These are phyloP conservation scores for Cryoendolithus antarcticus DNA, from an alignment of 2,329 filamentous ascomycete genomes.

Conservation along the genomic window DNA sequence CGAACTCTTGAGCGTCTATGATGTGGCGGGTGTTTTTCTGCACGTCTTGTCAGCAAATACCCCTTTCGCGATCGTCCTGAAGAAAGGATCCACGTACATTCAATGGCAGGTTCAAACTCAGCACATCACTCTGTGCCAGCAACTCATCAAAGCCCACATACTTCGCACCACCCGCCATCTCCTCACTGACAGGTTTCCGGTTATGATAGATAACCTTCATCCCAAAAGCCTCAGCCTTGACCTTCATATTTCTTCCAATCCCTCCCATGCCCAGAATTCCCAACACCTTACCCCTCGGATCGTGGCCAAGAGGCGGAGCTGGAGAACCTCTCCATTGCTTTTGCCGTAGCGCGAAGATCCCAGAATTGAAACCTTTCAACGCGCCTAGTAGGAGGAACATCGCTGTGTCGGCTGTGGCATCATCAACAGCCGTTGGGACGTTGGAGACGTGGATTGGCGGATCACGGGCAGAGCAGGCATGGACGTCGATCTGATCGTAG, in stretches of 20 bases:
- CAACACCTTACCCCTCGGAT: constrained; percentile 65
- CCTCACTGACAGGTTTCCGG: constrained; percentile 46
- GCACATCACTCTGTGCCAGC: constrained; percentile 56
- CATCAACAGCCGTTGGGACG: constrained; percentile 67
- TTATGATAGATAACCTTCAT: constrained; percentile 70
- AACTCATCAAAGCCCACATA: constrained; percentile 66
- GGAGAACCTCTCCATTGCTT: constrained; percentile 54
- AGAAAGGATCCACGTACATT: constrained; percentile 46
- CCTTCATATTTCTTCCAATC: constrained; percentile 65
- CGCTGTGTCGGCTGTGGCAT: constrained; percentile 69
- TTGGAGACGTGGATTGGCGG: constrained; percentile 59
- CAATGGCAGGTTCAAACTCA: constrained; percentile 69
- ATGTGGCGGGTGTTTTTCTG: constrained; percentile 59
- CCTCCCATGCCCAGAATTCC: constrained; percentile 81
- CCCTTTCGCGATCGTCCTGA: neutral
- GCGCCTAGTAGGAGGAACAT: constrained; percentile 75
- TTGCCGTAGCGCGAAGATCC: constrained; percentile 52
- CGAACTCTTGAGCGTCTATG: constrained; percentile 59
- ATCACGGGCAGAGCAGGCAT: constrained; percentile 53
- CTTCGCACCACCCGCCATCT: constrained; percentile 44
- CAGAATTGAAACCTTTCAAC: constrained; percentile 57
- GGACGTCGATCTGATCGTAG: constrained; percentile 70
- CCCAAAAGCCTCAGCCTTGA: constrained; percentile 61
- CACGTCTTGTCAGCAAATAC: too few relatives aligned
- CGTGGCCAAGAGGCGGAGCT: constrained; percentile 51